phyloP scores from a whole-genome alignment of 305 asterid genomes.

The Solanum hybrid region DNA sequence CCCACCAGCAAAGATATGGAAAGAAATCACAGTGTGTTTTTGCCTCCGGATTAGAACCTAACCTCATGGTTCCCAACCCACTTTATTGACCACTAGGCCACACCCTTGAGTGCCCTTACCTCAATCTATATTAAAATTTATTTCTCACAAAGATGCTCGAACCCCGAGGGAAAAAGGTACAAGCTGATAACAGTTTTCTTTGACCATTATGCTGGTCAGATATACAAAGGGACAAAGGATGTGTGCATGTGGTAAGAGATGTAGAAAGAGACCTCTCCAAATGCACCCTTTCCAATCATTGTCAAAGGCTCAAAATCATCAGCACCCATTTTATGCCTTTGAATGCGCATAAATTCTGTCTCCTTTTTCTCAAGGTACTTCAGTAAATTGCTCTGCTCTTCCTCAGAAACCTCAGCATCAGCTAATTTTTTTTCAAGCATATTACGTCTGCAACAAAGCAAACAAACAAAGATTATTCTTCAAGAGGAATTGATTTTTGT shows the following conservation, averaged over 20 bases:
- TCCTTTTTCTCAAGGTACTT: slow-evolving; percentile 78
- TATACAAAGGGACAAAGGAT: not conserved
- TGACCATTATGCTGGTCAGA: not conserved
- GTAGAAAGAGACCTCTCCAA: slow-evolving; percentile 64
- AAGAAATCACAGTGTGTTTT: not conserved
- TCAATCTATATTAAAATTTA: not conserved
- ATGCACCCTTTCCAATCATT: slow-evolving; percentile 89
- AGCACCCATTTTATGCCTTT: slow-evolving; percentile 88
- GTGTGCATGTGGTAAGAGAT: not conserved
- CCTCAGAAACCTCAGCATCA: slow-evolving; percentile 79
- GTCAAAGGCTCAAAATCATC: slow-evolving; percentile 84
- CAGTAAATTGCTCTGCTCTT: slow-evolving; percentile 63
- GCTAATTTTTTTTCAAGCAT: slow-evolving; percentile 72
- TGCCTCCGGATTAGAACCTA: not conserved
- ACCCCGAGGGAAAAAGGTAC: not conserved
- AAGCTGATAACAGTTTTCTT: not conserved
- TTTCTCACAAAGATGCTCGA: not conserved
- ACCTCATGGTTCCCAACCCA: not conserved
- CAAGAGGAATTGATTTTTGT: not conserved
- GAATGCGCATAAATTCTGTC: slow-evolving; percentile 84
- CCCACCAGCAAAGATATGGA: not conserved
- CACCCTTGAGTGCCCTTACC: not conserved
- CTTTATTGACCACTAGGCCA: not conserved
- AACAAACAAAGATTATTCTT: not conserved
- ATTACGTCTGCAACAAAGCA: slow-evolving; percentile 42